Percentiles rank a stretch among this genome's conserved stretches.
Evolutionary conservation across 2,329 filamentous ascomycete genomes (phyloP).

Genomic region (Calcarisporium arbuscula): DNA sequence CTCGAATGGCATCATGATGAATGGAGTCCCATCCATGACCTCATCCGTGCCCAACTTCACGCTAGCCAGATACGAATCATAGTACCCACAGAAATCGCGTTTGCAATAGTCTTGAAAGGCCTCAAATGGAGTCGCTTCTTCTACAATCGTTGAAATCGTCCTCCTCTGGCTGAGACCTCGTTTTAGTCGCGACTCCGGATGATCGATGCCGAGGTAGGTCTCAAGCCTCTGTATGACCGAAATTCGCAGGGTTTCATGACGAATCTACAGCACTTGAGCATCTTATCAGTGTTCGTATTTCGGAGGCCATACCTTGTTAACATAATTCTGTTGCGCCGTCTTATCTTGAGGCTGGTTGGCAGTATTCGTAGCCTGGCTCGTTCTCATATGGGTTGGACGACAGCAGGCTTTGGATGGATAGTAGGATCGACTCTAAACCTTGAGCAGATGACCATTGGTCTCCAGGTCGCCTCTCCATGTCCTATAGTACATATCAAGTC

Average conservation of each 20-base stretch:
- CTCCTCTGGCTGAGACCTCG: conserved; percentile 14
- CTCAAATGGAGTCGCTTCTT: conserved; percentile 59
- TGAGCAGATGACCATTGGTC: conserved; percentile 97
- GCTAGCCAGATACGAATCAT: conserved; percentile 72
- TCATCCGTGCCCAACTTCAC: conserved; percentile 61
- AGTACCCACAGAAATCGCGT: conserved; percentile 92
- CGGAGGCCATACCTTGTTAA: conserved; percentile 79
- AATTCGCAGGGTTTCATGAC: conserved; percentile 82
- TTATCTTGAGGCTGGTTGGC: conserved; percentile 63
- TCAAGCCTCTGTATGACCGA: conserved; percentile 83
- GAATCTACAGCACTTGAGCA: conserved; percentile 54
- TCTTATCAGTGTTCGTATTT: too few species aligned
- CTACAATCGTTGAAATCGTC: conserved; percentile 36
- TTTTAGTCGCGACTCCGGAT: conserved; percentile 3
- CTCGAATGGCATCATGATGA: conserved; percentile 87
- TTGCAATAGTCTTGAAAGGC: conserved; percentile 90
- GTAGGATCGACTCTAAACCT: conserved; percentile 84
- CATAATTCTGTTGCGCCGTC: conserved; percentile 67
- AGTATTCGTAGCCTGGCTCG: conserved; percentile 86
- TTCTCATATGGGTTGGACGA: conserved; percentile 92
- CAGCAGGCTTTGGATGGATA: conserved; percentile 96
- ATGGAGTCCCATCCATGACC: conserved; percentile 56
- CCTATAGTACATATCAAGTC: conserved; percentile 41
- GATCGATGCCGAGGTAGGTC: conserved; percentile 59
- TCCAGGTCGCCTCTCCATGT: conserved; percentile 88